Conservation (phyloP, 257 asterid genomes). For the Lithospermum erythrorhizon region DNA sequence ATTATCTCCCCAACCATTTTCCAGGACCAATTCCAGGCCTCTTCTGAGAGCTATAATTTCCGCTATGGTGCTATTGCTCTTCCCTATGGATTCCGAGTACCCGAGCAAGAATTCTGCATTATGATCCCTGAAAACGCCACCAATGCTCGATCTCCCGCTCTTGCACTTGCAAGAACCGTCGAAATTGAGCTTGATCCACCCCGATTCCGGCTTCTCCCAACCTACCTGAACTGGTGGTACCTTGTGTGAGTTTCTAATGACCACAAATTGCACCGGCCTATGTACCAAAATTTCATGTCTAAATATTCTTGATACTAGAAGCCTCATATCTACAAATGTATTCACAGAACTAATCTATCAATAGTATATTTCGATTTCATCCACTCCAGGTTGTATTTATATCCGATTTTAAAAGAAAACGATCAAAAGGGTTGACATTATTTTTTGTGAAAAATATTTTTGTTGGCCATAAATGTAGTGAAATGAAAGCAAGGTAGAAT, state of each 20-base stretch:
- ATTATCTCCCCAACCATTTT: slow-evolving; percentile 43
- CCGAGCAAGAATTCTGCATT: slow-evolving; percentile 58
- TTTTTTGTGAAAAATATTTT: not conserved
- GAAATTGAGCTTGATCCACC: slow-evolving; percentile 68
- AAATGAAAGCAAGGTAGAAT: slow-evolving; percentile 28
- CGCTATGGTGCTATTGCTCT: slow-evolving; percentile 48
- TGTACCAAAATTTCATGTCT: slow-evolving; percentile 8
- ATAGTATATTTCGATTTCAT: no score
- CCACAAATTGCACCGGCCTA: slow-evolving; percentile 19
- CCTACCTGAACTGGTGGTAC: slow-evolving; percentile 24
- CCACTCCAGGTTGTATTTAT: not conserved
- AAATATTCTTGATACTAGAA: slow-evolving; percentile 22
- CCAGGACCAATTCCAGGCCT: slow-evolving; percentile 59
- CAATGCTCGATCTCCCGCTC: slow-evolving; percentile 58
- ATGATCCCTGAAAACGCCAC: slow-evolving; percentile 60
- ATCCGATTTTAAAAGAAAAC: not conserved
- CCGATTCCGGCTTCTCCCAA: slow-evolving; percentile 50
- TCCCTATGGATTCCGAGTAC: slow-evolving; percentile 53
- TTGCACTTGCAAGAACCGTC: slow-evolving; percentile 73
- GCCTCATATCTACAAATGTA: slow-evolving; percentile 11
- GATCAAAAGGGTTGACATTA: not conserved
- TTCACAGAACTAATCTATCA: not conserved
- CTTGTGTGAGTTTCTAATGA: slow-evolving; percentile 34
- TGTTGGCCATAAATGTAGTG: slow-evolving; percentile 19
- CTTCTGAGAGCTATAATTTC: slow-evolving; percentile 50